These are phyloP conservation scores for Cercophora sp. DNA, from an alignment of 495 filamentous ascomycete genomes.

Conservation along the genomic window DNA sequence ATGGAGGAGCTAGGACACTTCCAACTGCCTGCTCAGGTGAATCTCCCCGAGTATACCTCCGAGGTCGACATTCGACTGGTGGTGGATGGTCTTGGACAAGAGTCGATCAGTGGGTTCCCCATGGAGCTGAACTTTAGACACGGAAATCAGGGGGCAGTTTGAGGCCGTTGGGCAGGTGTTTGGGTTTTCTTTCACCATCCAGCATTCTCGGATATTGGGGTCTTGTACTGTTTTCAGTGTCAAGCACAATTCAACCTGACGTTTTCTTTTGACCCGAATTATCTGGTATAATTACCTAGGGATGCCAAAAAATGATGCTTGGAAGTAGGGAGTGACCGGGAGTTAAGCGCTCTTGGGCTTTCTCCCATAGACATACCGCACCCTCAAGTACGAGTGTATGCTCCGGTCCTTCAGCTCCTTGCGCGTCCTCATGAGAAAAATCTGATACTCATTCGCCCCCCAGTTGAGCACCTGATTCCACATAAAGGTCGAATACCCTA, in stretches of 20 bases:
- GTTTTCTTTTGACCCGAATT: too few species aligned
- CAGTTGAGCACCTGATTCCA: not conserved
- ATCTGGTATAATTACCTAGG: too few species aligned
- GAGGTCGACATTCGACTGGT: not conserved
- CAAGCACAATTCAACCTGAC: too few species aligned
- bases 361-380: not conserved
- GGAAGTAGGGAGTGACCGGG: too few species aligned
- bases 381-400: not conserved
- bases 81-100: not conserved
- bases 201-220: too few species aligned
- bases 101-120: not conserved
- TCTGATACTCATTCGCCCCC: not conserved
- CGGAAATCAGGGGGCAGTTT: too few species aligned
- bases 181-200: too few species aligned
- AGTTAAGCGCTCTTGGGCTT: not conserved
- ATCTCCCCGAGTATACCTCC: not conserved
- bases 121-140: too few species aligned
- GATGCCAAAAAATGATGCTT: too few species aligned
- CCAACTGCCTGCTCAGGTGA: not conserved
- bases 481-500: slow-evolving; percentile 1
- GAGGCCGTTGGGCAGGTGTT: too few species aligned
- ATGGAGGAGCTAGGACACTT: not conserved
- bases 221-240: too few species aligned
- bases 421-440: not conserved
- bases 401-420: not conserved